phyloP scores from a whole-genome alignment of 768 basidiomycete genomes.

The Rhizopogon vesiculosus region DNA sequence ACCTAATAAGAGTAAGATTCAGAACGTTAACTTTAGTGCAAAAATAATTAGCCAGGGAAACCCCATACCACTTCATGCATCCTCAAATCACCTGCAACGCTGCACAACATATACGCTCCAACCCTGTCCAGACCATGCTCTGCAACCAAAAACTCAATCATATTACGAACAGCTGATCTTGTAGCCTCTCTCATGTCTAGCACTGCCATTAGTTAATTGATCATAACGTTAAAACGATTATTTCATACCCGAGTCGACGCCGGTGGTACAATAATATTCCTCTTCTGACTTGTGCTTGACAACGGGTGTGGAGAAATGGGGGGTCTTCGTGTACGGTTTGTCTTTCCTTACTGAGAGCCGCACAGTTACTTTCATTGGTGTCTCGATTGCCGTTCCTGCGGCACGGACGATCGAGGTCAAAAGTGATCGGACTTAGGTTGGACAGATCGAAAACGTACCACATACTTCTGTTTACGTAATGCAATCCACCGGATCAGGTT shows the following conservation, averaged over 20 bases:
- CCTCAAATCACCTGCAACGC: conserved; percentile 52
- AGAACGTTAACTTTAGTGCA: neutral
- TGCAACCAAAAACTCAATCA: conserved; percentile 47
- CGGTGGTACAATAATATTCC: conserved; percentile 56
- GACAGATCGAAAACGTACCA: conserved; percentile 32
- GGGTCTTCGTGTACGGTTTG: conserved; percentile 52
- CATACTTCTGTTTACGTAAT: conserved; percentile 44
- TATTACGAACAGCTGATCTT: conserved; percentile 50
- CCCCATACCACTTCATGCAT: conserved; percentile 53
- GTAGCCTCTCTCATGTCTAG: conserved; percentile 50
- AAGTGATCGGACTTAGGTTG: neutral
- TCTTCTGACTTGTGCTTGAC: conserved; percentile 19
- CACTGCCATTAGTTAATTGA: neutral
- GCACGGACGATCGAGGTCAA: neutral
- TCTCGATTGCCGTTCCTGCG: conserved; percentile 59
- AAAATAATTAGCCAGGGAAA: neutral
- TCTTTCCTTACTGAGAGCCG: conserved; percentile 55
- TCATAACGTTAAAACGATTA: neutral
- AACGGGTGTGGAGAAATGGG: conserved; percentile 42
- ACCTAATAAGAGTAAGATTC: conserved; percentile 35
- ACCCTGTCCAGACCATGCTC: conserved; percentile 39
- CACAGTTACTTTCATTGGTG: conserved; percentile 51
- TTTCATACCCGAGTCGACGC: conserved; percentile 40
- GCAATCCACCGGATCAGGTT: neutral
- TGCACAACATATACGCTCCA: conserved; percentile 59